Evolutionary conservation across 129 eudicot species (phyloP).

Genomic region (Arctium minus): DNA sequence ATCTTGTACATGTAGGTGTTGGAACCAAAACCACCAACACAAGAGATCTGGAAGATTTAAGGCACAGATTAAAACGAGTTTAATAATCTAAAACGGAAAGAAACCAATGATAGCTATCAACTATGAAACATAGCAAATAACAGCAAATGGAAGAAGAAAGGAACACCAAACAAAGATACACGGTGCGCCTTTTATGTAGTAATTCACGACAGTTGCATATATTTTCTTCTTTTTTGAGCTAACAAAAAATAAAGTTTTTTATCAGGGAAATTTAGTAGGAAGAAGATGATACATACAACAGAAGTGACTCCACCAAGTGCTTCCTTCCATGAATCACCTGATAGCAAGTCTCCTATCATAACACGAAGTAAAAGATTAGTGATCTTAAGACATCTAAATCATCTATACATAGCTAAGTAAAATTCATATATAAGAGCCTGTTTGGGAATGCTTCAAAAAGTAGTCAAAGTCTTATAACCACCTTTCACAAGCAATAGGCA

Average conservation of each 20-base stretch:
- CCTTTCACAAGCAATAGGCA: too few species aligned
- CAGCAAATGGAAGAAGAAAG: neutral
- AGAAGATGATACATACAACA: conserved; percentile 55
- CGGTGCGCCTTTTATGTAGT: neutral
- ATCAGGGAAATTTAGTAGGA: neutral
- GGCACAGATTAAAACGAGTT: neutral
- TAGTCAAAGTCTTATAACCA: too few species aligned
- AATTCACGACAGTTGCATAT: neutral
- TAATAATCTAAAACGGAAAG: neutral
- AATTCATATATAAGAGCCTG: too few species aligned
- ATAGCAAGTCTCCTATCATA: conserved; percentile 67
- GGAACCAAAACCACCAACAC: conserved; percentile 97
- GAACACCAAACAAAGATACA: neutral
- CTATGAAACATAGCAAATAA: neutral
- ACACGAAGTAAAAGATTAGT: conserved; percentile 10
- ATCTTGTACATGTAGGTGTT: conserved; percentile 86
- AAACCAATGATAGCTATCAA: neutral
- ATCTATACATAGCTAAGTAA: neutral
- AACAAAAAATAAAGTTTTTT: neutral
- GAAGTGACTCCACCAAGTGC: conserved; percentile 88
- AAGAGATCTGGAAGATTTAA: conserved; percentile 64
- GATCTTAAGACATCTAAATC: neutral
- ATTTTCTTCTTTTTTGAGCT: neutral
- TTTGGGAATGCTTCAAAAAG: neutral
- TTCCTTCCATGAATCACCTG: conserved; percentile 81